Percentiles rank a stretch among this genome's conserved stretches.
These are phyloP conservation scores for Elymus sibiricus DNA, from an alignment of 176 grass and related monocot genomes.

Conservation along the genomic window DNA sequence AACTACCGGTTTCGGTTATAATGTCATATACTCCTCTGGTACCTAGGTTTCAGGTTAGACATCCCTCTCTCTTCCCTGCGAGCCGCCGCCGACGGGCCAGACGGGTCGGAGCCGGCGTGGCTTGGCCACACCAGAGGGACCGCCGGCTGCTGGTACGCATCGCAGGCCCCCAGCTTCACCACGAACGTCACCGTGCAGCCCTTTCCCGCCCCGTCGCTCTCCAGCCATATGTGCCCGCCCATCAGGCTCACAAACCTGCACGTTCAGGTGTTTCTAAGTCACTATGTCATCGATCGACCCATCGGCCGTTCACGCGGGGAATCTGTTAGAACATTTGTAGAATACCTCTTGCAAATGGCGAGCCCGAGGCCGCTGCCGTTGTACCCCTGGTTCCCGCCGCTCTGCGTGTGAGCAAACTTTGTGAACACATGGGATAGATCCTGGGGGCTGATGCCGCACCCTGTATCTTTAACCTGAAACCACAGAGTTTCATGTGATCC, in stretches of 20 bases:
- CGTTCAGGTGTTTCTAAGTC: background rate
- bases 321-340: background rate
- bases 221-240: constrained; percentile 76
- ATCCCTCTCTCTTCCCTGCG: constrained; percentile 37
- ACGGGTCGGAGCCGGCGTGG: background rate
- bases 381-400: background rate
- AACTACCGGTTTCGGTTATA: too few species aligned
- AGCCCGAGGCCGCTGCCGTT: constrained; percentile 2
- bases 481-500: background rate
- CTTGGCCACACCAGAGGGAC: constrained; percentile 30
- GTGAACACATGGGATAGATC: background rate
- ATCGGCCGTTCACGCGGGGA: background rate
- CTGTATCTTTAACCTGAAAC: background rate
- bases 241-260: constrained; percentile 60
- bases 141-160: constrained; percentile 43
- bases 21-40: constrained; percentile 55
- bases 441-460: background rate
- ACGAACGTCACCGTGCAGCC: constrained; percentile 59
- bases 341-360: constrained; percentile 48
- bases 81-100: background rate
- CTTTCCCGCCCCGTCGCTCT: constrained; percentile 59
- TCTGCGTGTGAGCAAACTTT: background rate
- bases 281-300: background rate
- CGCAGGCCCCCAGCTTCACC: constrained; percentile 51
- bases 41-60: constrained; percentile 32